Evolutionary conservation across 768 basidiomycete genomes (phyloP), one percentile per base, ranked within the genome.

Genomic region (Pleurotus cornucopiae): DNA sequence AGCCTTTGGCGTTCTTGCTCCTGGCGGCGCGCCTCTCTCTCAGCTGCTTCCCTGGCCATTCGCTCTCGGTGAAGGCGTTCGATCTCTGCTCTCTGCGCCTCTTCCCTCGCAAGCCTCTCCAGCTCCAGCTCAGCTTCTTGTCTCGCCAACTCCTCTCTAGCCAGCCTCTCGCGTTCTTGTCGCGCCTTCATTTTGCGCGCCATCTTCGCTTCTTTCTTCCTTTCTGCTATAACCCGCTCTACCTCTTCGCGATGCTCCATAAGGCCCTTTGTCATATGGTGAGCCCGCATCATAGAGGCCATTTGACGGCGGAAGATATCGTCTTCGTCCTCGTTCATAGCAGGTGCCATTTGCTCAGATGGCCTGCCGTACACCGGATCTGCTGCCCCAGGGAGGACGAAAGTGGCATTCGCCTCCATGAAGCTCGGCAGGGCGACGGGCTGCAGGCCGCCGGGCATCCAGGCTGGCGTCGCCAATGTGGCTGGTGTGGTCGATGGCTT

Each of bases 271-370:
- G 23, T 47, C 12, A 30, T n/a, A 7, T 16, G 14, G 13, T 40
- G 39, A 37, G 16, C 16, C 13, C 40, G 23, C 23, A 23, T 51
- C 39, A 57, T 23, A n/a, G 56, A 40, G 13, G 37, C 43, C 41
- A 58, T 45, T 13, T 54, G 47, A 16, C 18, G 12, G n/a, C 40
- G 20, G 30, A 58, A 47, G 16, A 58, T 54, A 4, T 20, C 30
- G 41, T 58, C 51, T 4, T 53, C 43, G 38, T 51, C 51, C n/a
- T 44, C 51, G 48, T 49, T 26, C 48, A 16, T 26, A 13, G 21
- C 46, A 26, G 21, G 23, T 13, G 2, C 21, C 14, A 20, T 18
- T 21, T 12, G n/a, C 18, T 11, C 43, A 12, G 43, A 16, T 44
- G n/a, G 16, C 16, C n/a, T 44, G 43, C 16, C 16, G 16, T 7